Evolutionary conservation across 371 early-diverging fungal genomes (phyloP).

Genomic region (Mucor plumbeus): DNA sequence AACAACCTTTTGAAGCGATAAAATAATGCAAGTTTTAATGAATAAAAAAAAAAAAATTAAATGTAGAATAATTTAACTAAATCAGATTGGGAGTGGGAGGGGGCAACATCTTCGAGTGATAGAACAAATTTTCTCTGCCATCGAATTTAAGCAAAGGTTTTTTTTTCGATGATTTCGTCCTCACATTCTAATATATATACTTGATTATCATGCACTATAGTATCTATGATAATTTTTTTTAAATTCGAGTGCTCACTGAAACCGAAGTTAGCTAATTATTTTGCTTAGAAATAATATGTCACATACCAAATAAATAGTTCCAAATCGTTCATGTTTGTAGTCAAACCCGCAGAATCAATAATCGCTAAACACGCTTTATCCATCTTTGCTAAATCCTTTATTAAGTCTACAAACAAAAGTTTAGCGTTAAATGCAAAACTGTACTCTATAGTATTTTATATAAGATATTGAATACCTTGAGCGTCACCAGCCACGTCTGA

Average conservation of each 20-base stretch:
- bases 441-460: conserved; percentile 11
- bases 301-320: conserved; percentile 24
- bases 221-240: conserved; percentile 25
- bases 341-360: conserved; percentile 29
- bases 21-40: conserved; percentile 5
- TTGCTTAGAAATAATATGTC: conserved; percentile 16
- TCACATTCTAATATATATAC: neutral
- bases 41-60: neutral
- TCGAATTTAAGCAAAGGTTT: conserved; percentile 22
- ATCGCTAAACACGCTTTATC: conserved; percentile 7
- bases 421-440: conserved; percentile 15
- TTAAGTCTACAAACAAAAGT: conserved; percentile 26
- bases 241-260: conserved; percentile 20
- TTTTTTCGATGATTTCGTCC: conserved; percentile 11
- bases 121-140: conserved; percentile 19
- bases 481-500: conserved; percentile 22
- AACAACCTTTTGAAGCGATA: conserved; percentile 11
- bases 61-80: neutral
- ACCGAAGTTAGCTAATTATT: conserved; percentile 22
- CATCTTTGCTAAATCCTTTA: conserved; percentile 23
- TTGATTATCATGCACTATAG: conserved; percentile 23
- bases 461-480: conserved; percentile 26
- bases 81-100: conserved; percentile 2
- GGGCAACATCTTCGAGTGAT: conserved; percentile 23
- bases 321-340: conserved; percentile 22